Conservation (phyloP, 2,329 filamentous ascomycete genomes). For the Lasiodiplodia hormozganensis region DNA sequence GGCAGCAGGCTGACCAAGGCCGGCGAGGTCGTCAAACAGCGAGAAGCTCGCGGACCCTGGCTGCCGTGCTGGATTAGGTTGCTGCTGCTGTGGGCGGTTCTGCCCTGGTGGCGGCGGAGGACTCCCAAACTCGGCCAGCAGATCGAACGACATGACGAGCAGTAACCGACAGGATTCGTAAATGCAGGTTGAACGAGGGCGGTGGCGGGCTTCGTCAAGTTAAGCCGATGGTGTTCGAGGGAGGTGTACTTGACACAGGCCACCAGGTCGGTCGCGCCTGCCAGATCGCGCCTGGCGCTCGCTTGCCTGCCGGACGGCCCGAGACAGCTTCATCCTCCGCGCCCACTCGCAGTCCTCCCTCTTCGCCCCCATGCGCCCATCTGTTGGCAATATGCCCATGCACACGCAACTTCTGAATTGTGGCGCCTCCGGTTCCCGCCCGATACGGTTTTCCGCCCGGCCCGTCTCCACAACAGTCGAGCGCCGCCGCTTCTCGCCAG, state of each 20-base stretch:
- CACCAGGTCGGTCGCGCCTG: constrained; percentile 13
- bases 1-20: constrained; percentile 6
- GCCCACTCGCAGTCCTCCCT: constrained; percentile 8
- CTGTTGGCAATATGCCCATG: constrained; percentile 8
- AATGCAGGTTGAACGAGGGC: neutral
- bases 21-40: constrained; percentile 44
- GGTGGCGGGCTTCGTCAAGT: neutral
- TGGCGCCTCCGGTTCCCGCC: constrained; percentile 1
- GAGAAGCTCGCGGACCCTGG: constrained; percentile 37
- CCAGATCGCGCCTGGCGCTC: constrained; percentile 13
- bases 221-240: neutral
- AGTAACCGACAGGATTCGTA: neutral
- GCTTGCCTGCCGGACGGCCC: constrained; percentile 20
- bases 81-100: constrained; percentile 2
- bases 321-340: constrained; percentile 9
- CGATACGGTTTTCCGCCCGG: neutral
- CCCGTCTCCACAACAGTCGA: constrained; percentile 10
- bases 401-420: neutral
- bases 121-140: constrained; percentile 31
- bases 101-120: constrained; percentile 13
- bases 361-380: constrained; percentile 21
- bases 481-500: neutral
- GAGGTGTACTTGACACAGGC: constrained; percentile 11
- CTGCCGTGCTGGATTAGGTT: constrained; percentile 28
- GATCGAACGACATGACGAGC: constrained; percentile 30